Percentiles rank a stretch among this genome's conserved stretches.
These are phyloP conservation scores for Solanum hybrid DNA, from an alignment of 305 asterid species.

Conservation along the genomic window DNA sequence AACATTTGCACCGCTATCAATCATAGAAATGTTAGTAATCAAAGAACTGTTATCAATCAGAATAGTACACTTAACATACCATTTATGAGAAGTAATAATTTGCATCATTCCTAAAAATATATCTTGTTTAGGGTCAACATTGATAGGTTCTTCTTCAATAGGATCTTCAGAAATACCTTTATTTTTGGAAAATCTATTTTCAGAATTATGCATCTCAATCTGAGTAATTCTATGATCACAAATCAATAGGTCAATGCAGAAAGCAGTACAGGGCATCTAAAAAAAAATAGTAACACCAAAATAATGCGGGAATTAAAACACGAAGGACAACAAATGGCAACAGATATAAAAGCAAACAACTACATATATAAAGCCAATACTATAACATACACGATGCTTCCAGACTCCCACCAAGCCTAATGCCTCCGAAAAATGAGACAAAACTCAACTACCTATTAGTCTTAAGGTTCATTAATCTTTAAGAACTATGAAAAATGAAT, in stretches of 20 bases:
- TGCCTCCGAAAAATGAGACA: neutral
- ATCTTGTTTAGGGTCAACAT: too few species aligned
- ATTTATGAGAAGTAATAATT: too few species aligned
- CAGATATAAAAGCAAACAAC: neutral
- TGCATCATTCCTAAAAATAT: too few species aligned
- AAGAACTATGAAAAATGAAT: neutral
- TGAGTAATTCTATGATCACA: too few species aligned
- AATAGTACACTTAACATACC: too few species aligned
- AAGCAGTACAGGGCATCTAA: neutral
- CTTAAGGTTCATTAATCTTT: neutral
- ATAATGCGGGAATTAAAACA: neutral
- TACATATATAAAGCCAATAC: neutral
- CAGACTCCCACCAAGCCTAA: neutral
- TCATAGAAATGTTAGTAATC: too few species aligned
- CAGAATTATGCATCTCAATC: too few species aligned
- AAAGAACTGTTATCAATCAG: too few species aligned
- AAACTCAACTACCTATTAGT: neutral
- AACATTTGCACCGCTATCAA: too few species aligned
- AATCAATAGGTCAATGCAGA: neutral
- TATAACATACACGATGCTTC: neutral
- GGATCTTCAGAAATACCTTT: too few species aligned
- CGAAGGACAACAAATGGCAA: neutral
- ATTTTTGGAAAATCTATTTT: too few species aligned
- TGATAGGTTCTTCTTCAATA: too few species aligned
- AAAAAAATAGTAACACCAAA: neutral